A percentile compares a stretch with the other conserved stretches of the same genome.
phyloP scores from a whole-genome alignment of 2,329 filamentous ascomycete species.

The Neocucurbitaria cava region DNA sequence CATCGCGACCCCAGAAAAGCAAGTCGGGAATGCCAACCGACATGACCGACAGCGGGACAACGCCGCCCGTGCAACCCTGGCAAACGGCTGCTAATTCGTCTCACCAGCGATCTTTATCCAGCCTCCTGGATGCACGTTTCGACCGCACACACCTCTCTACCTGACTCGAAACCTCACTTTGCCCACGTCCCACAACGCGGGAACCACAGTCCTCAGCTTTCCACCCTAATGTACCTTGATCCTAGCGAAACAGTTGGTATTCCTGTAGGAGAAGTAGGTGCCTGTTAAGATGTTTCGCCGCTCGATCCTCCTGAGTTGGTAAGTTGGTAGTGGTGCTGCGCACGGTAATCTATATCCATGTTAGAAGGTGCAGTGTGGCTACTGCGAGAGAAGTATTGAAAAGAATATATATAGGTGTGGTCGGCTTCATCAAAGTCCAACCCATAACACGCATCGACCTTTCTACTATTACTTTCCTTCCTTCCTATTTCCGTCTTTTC shows the following conservation, averaged over 20 bases:
- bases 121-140: slow-evolving; percentile 25
- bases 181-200: slow-evolving; percentile 17
- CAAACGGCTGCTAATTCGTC: slow-evolving; percentile 19
- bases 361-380: background rate
- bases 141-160: slow-evolving; percentile 6
- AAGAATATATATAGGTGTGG: slow-evolving; percentile 24
- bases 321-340: background rate
- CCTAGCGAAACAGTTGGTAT: slow-evolving; percentile 25
- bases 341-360: slow-evolving; percentile 19
- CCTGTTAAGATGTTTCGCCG: slow-evolving; percentile 18
- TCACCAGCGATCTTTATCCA: slow-evolving; percentile 21
- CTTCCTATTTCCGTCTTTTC: slow-evolving; percentile 14
- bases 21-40: background rate
- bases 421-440: slow-evolving; percentile 15
- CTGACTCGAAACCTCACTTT: slow-evolving; percentile 12
- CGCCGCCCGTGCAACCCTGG: slow-evolving; percentile 30
- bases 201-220: slow-evolving; percentile 14
- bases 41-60: slow-evolving; percentile 6
- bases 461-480: slow-evolving; percentile 9
- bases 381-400: slow-evolving; percentile 1
- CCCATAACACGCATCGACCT: slow-evolving; percentile 15
- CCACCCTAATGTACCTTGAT: slow-evolving; percentile 13
- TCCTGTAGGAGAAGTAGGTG: slow-evolving; percentile 16
- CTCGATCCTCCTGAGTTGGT: slow-evolving; percentile 6
- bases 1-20: background rate